These are phyloP conservation scores for Cryptococcus depauperatus DNA, from an alignment of 1,284 basidiomycete genomes.

Conservation along the genomic window DNA sequence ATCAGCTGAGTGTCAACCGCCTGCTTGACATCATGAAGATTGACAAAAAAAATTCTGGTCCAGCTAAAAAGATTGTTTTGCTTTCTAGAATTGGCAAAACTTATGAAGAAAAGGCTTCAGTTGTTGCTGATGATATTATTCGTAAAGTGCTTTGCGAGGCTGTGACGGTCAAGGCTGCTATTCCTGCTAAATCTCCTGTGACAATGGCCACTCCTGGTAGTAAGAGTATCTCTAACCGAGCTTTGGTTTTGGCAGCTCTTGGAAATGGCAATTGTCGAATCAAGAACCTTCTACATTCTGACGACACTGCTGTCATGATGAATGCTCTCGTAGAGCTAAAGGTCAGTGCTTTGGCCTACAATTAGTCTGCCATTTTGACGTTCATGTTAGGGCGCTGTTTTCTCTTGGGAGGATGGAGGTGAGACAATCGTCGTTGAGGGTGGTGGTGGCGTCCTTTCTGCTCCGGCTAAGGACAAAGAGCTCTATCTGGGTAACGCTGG, in stretches of 20 bases:
- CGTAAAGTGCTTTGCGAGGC: slow-evolving; percentile 70
- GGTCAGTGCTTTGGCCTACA: slow-evolving; percentile 45
- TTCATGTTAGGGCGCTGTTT: slow-evolving; percentile 63
- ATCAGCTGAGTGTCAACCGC: slow-evolving; percentile 65
- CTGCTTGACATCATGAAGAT: slow-evolving; percentile 85
- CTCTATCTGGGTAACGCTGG: slow-evolving; percentile 96
- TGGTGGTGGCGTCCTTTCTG: slow-evolving; percentile 68
- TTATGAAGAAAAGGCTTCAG: slow-evolving; percentile 82
- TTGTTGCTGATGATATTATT: slow-evolving; percentile 72
- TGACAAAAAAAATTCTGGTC: slow-evolving; percentile 94
- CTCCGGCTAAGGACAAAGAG: slow-evolving; percentile 71
- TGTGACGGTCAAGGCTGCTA: slow-evolving; percentile 62
- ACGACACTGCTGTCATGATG: slow-evolving; percentile 99
- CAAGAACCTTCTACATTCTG: slow-evolving; percentile 87
- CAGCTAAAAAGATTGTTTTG: slow-evolving; percentile 86
- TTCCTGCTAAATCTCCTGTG: slow-evolving; percentile 59
- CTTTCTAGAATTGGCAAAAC: slow-evolving; percentile 85
- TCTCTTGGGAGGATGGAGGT: slow-evolving; percentile 85
- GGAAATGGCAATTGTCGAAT: slow-evolving; percentile 80
- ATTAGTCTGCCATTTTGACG: not conserved
- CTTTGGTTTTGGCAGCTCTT: slow-evolving; percentile 86
- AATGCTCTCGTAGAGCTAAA: slow-evolving; percentile 77
- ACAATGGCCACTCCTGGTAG: slow-evolving; percentile 88
- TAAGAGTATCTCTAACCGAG: slow-evolving; percentile 95
- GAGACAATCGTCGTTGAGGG: slow-evolving; percentile 90